Conservation (phyloP, 768 basidiomycete genomes). For the Pseudohyphozyma bogoriensis region DNA sequence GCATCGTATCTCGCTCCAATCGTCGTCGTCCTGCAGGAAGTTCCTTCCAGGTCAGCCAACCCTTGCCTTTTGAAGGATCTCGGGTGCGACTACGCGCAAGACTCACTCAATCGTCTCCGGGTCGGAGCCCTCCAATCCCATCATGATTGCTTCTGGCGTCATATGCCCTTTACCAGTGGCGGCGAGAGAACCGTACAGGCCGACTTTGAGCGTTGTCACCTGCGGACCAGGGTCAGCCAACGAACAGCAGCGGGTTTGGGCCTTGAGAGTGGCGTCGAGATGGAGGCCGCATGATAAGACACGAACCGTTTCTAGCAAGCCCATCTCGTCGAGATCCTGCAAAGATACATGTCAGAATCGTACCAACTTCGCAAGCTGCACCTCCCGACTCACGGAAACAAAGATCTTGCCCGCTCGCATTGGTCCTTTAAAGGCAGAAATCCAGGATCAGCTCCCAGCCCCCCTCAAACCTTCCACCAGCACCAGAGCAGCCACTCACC, state of each 20-base stretch:
- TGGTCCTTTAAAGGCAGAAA: too few species aligned
- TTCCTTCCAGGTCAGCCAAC: conserved; percentile 1
- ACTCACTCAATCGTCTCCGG: conserved; percentile 85
- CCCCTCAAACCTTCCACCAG: not conserved
- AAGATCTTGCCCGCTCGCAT: conserved; percentile 16
- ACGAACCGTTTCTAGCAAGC: conserved; percentile 56
- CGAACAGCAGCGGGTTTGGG: conserved; percentile 7
- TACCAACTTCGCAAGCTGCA: not conserved
- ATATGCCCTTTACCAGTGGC: conserved; percentile 57
- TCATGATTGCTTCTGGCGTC: conserved; percentile 35
- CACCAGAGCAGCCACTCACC: conserved; percentile 36
- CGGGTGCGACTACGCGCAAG: conserved; percentile 64
- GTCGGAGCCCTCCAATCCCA: conserved; percentile 43
- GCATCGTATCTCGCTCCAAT: conserved; percentile 34
- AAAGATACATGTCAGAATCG: not conserved
- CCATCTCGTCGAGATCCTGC: conserved; percentile 56
- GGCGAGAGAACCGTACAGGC: conserved; percentile 84
- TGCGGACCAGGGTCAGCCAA: conserved; percentile 33
- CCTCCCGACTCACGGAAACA: not conserved
- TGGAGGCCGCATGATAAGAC: not conserved
- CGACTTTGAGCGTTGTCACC: conserved; percentile 74
- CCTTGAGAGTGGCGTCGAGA: not conserved
- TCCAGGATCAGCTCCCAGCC: too few species aligned
- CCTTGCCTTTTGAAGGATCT: not conserved
- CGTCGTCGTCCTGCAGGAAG: conserved; percentile 4